These are phyloP conservation scores for Pholiota conissans DNA, from an alignment of 768 basidiomycete genomes.

Conservation along the genomic window DNA sequence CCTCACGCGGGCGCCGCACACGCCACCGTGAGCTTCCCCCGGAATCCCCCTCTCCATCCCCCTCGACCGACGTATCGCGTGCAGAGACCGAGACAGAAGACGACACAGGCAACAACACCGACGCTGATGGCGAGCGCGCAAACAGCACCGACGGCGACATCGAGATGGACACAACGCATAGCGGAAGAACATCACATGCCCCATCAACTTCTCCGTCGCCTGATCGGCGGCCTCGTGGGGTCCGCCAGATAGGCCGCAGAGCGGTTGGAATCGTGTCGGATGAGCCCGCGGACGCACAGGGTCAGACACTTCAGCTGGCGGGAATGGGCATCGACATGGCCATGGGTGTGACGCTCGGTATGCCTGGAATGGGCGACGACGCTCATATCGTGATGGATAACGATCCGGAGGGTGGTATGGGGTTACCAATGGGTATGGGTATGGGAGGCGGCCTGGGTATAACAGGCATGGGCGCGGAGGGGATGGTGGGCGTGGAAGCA, in stretches of 20 bases:
- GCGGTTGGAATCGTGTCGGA: conserved; percentile 44
- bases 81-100: conserved; percentile 81
- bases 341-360: background rate
- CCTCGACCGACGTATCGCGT: conserved; percentile 47
- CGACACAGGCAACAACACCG: conserved; percentile 30
- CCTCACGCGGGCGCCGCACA: conserved; percentile 17
- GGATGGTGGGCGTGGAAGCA: conserved; percentile 61
- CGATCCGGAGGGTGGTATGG: conserved; percentile 39
- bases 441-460: conserved; percentile 12
- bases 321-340: conserved; percentile 17
- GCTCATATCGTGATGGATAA: background rate
- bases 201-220: conserved; percentile 34
- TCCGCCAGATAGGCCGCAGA: conserved; percentile 23
- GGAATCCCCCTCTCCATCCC: conserved; percentile 43
- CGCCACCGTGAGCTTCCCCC: conserved; percentile 29
- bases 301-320: conserved; percentile 23
- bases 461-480: conserved; percentile 33
- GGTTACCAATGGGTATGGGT: conserved; percentile 10
- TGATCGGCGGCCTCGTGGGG: conserved; percentile 25
- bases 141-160: conserved; percentile 39
- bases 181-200: conserved; percentile 25
- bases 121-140: background rate
- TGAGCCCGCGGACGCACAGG: conserved; percentile 24
- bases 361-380: conserved; percentile 18
- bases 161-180: conserved; percentile 36